phyloP scores from a whole-genome alignment of 768 basidiomycete species.

The Trametes cingulata region DNA sequence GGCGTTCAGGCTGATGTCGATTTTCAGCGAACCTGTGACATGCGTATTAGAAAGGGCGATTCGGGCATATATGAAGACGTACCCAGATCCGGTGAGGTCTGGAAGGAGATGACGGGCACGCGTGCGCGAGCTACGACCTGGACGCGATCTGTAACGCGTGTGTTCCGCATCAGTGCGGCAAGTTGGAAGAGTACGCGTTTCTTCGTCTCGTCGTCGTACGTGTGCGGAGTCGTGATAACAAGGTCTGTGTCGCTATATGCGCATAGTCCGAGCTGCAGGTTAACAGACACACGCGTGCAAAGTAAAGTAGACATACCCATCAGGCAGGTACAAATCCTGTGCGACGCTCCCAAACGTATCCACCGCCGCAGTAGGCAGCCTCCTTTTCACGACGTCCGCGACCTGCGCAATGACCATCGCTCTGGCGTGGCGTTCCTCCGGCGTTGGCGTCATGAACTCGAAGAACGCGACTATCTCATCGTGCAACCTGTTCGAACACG shows the following conservation, averaged over 20 bases:
- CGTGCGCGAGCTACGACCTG: conserved; percentile 50
- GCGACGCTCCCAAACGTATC: conserved; percentile 62
- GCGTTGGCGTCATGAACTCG: conserved; percentile 53
- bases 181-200: conserved; percentile 51
- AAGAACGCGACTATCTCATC: conserved; percentile 62
- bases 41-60: background rate
- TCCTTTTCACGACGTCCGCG: conserved; percentile 42
- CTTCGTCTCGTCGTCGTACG: conserved; percentile 35
- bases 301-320: conserved; percentile 44
- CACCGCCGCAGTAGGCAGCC: conserved; percentile 49
- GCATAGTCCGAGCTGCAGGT: background rate
- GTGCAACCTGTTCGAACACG: conserved; percentile 49
- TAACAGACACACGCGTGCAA: background rate
- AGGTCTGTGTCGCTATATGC: conserved; percentile 62
- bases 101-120: conserved; percentile 67
- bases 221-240: conserved; percentile 41
- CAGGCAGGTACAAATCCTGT: conserved; percentile 60
- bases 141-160: conserved; percentile 45
- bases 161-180: conserved; percentile 44
- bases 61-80: conserved; percentile 1
- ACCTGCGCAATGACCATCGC: conserved; percentile 48
- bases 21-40: conserved; percentile 50
- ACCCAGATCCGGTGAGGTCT: conserved; percentile 46
- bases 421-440: conserved; percentile 50
- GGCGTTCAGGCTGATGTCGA: conserved; percentile 71